These are phyloP conservation scores for Isoetes taiwanensis DNA, from an alignment of 75 land plant species.

Conservation along the genomic window DNA sequence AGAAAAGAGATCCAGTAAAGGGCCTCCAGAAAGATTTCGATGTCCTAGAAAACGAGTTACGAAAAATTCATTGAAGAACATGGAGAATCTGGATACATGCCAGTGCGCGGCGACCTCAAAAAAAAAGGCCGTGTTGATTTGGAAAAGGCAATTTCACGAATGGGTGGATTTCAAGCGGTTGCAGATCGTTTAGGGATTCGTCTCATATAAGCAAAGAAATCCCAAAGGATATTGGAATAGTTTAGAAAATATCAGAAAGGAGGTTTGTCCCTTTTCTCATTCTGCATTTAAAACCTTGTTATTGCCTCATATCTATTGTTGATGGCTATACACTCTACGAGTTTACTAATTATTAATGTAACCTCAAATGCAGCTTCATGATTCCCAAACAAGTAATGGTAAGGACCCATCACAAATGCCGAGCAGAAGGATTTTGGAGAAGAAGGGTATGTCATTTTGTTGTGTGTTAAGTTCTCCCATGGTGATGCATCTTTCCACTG, in stretches of 20 bases:
- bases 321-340: too few species aligned
- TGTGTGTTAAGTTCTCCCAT: too few species aligned
- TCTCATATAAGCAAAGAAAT: slow-evolving; percentile 79
- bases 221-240: slow-evolving; percentile 93
- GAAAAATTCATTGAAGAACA: slow-evolving; percentile 46
- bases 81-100: slow-evolving; percentile 92
- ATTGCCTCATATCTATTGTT: not conserved
- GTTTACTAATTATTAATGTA: too few species aligned
- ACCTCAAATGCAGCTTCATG: slow-evolving; percentile 52
- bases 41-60: slow-evolving; percentile 60
- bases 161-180: slow-evolving; percentile 85
- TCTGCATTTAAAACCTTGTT: not conserved
- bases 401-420: slow-evolving; percentile 80
- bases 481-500: too few species aligned
- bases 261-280: slow-evolving; percentile 35
- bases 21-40: slow-evolving; percentile 65
- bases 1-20: slow-evolving; percentile 26
- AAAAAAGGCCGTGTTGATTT: slow-evolving; percentile 75
- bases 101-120: slow-evolving; percentile 75
- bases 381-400: slow-evolving; percentile 66
- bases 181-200: slow-evolving; percentile 65
- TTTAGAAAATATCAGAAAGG: slow-evolving; percentile 76
- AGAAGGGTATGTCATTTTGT: slow-evolving; percentile 47
- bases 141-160: slow-evolving; percentile 78
- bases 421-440: slow-evolving; percentile 68